Evolutionary conservation across 108 stramenopile species (phyloP), one percentile per base, ranked within the genome.

Genomic region (Nannochloropsis gaditana): DNA sequence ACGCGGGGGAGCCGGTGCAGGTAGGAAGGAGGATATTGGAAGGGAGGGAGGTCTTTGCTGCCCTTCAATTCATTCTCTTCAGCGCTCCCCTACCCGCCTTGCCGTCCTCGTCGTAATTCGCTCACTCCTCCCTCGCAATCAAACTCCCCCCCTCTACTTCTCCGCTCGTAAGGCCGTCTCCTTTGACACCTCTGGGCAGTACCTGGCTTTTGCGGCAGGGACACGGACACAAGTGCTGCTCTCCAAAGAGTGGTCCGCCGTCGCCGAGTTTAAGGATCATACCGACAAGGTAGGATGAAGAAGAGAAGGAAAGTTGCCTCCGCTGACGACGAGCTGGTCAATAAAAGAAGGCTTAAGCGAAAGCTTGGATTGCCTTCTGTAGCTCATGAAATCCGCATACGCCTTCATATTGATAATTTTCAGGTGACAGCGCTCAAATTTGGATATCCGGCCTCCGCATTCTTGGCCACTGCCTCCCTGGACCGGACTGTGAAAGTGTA

Each of bases 391-490:
- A 31, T 31, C 31, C 31, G 31, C 31, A 31, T 1, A 1, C 31
- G 31, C 31, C 31, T 31, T 31, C 31, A 31, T 31, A 31, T 31
- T 31, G 31, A 31, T 31, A 31, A 31, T 31, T 31, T 73, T 15
- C 6, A 73, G 59, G 8, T 73, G 19, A 73, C 59, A 4, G 59
- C 59, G 3, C 59, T 73, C 59, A 73, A 73, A 73, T 73, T 73
- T n/a, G 59, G 59, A 6, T n/a, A 73, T n/a, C 59, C 59, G 59
- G 59, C 59, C n/a, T 73, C 59, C n/a, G 59, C 2, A n/a, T 73
- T 73, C 59, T 6, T 73, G 59, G 59, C 59, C 59, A 73, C 59
- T 73, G 59, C 59, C 59, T 73, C 59, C 15, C n/a, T 73, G 59
- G 59, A 73, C 59, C 59, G 59, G 19, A 73, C 59, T 8, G 59